Percentiles rank a stretch among this genome's conserved stretches.
Conservation (phyloP, 257 asterid species). For the Verbena officinalis region DNA sequence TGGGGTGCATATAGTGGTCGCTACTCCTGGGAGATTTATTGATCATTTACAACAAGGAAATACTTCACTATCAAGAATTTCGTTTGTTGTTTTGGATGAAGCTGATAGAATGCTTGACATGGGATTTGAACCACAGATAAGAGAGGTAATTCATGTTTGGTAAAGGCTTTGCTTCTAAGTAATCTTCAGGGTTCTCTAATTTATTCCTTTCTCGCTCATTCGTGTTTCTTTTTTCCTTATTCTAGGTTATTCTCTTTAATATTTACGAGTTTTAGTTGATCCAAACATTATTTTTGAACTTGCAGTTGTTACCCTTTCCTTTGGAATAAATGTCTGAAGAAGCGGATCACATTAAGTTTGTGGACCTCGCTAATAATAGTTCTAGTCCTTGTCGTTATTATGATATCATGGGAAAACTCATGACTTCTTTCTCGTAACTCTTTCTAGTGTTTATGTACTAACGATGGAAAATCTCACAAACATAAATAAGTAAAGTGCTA, state of each 20-base stretch:
- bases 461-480: neutral
- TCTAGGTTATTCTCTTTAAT: neutral
- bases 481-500: too few species aligned
- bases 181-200: constrained; percentile 15
- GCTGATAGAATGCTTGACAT: constrained; percentile 97
- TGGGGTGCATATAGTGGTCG: constrained; percentile 87
- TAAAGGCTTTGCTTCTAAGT: neutral
- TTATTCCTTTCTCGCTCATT: constrained; percentile 1
- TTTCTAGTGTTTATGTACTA: neutral
- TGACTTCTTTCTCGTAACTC: too few species aligned
- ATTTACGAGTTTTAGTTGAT: constrained; percentile 11
- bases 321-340: neutral
- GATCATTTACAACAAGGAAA: constrained; percentile 89
- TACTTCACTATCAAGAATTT: constrained; percentile 66
- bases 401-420: too few species aligned
- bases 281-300: neutral
- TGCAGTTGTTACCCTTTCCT: neutral
- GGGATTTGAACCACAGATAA: constrained; percentile 97
- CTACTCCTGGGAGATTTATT: constrained; percentile 92
- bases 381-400: too few species aligned
- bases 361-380: neutral
- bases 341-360: neutral
- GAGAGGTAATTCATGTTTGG: constrained; percentile 56
- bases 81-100: constrained; percentile 82
- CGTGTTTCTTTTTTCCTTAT: neutral